Conservation (phyloP, 2,329 filamentous ascomycete species). For the Cladophialophora exuberans region DNA sequence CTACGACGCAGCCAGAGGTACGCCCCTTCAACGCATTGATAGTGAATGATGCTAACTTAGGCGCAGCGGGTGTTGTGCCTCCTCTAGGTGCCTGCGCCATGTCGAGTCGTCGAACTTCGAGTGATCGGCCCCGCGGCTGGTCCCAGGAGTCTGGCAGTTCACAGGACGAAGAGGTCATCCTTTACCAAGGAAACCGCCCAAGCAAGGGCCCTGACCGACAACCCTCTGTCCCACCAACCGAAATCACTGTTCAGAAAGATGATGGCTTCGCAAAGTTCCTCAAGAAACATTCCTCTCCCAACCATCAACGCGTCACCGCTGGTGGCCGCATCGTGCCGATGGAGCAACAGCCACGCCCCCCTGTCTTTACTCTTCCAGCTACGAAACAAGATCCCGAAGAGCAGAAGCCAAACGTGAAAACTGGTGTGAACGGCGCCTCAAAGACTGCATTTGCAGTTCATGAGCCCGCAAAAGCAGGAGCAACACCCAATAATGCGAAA, state of each 20-base stretch:
- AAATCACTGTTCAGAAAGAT: slow-evolving; percentile 40
- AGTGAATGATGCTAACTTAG: slow-evolving; percentile 16
- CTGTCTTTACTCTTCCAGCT: slow-evolving; percentile 39
- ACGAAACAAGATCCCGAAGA: slow-evolving; percentile 14
- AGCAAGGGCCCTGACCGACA: slow-evolving; percentile 33
- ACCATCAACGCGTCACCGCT: slow-evolving; percentile 53
- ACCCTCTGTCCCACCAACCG: slow-evolving; percentile 40
- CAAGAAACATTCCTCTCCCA: slow-evolving; percentile 52
- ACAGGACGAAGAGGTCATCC: slow-evolving; percentile 27
- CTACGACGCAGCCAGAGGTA: slow-evolving; percentile 34
- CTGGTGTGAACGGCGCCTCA: slow-evolving; percentile 10
- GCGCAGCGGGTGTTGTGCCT: slow-evolving; percentile 32
- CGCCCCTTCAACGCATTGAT: slow-evolving; percentile 6
- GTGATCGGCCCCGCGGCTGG: slow-evolving; percentile 28
- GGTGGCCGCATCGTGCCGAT: slow-evolving; percentile 55
- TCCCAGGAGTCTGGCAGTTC: slow-evolving; percentile 28
- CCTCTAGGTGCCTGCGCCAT: slow-evolving; percentile 32
- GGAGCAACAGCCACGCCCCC: slow-evolving; percentile 40
- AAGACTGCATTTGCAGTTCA: slow-evolving; percentile 1
- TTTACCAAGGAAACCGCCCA: slow-evolving; percentile 25
- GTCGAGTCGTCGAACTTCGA: slow-evolving; percentile 25
- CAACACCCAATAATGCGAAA: slow-evolving; percentile 8
- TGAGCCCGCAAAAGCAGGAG: background rate
- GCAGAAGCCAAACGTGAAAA: slow-evolving; percentile 26
- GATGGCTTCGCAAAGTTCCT: slow-evolving; percentile 52